Conservation (phyloP, 2,329 filamentous ascomycete species). For the Colletotrichum plurivorum region DNA sequence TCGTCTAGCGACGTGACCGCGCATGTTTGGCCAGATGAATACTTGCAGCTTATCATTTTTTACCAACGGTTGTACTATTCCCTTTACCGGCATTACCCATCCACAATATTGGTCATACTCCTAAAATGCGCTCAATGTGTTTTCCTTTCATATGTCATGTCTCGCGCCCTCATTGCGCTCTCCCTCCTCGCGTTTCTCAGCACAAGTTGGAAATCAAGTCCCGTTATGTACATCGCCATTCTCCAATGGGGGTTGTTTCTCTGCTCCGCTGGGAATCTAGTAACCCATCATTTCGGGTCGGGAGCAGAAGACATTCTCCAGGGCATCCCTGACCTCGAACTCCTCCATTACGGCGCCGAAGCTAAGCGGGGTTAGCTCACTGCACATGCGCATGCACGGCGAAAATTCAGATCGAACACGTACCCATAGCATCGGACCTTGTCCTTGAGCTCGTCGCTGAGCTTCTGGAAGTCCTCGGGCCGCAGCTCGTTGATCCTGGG, state of each 20-base stretch:
- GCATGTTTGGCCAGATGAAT: no score
- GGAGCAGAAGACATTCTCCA: slow-evolving; percentile 76
- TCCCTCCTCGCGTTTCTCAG: background rate
- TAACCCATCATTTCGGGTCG: slow-evolving; percentile 38
- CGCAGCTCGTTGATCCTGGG: slow-evolving; percentile 77
- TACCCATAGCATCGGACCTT: slow-evolving; percentile 96
- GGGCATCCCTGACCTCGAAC: slow-evolving; percentile 81
- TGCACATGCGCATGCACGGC: background rate
- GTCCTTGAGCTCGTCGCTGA: slow-evolving; percentile 80
- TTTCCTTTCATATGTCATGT: background rate
- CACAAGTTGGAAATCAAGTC: background rate
- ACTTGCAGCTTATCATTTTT: no score
- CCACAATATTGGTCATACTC: slow-evolving; percentile 32
- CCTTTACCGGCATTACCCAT: slow-evolving; percentile 9
- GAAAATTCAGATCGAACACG: slow-evolving; percentile 52
- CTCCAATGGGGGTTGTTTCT: background rate
- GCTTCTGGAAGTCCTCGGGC: slow-evolving; percentile 76
- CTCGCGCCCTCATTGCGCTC: no score
- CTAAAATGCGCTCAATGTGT: slow-evolving; percentile 22
- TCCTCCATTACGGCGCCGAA: slow-evolving; percentile 77
- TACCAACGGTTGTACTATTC: background rate
- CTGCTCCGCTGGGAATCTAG: background rate
- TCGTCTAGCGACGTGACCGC: no score
- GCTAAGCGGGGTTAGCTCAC: slow-evolving; percentile 50
- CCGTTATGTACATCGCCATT: background rate